These are phyloP conservation scores for Mycena sanguinolenta DNA, from an alignment of 768 basidiomycete species.

Conservation along the genomic window DNA sequence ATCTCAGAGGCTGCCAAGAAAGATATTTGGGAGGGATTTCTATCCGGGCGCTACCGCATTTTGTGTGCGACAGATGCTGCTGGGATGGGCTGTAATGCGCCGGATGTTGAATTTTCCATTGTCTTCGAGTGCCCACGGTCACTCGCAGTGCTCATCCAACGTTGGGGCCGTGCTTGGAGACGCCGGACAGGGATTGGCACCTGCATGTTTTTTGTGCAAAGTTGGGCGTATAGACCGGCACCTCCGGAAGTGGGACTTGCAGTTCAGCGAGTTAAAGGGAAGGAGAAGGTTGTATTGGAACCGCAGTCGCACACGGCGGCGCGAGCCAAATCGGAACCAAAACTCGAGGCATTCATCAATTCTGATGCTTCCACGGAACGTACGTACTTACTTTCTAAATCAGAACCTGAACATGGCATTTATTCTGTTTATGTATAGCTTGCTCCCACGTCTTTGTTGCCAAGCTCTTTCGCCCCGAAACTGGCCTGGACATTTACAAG, in stretches of 20 bases:
- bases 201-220: conserved; percentile 26
- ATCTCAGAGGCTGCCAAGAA: background rate
- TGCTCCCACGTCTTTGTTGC: conserved; percentile 34
- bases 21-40: background rate
- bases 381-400: background rate
- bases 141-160: conserved; percentile 4
- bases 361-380: conserved; percentile 6
- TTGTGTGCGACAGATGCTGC: conserved; percentile 48
- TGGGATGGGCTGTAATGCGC: conserved; percentile 49
- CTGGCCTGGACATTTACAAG: conserved; percentile 23
- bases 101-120: conserved; percentile 41
- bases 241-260: conserved; percentile 12
- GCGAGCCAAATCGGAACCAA: conserved; percentile 26
- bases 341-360: conserved; percentile 36
- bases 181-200: background rate
- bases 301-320: conserved; percentile 5
- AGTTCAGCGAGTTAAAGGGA: conserved; percentile 5
- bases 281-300: conserved; percentile 14
- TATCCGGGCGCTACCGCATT: conserved; percentile 37
- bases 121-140: conserved; percentile 41
- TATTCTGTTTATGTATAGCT: background rate
- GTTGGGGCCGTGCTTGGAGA: conserved; percentile 36
- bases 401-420: background rate
- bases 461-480: conserved; percentile 27
- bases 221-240: conserved; percentile 33